Conservation (phyloP, 164 flowering plant species). For the Warburgia ugandensis region DNA sequence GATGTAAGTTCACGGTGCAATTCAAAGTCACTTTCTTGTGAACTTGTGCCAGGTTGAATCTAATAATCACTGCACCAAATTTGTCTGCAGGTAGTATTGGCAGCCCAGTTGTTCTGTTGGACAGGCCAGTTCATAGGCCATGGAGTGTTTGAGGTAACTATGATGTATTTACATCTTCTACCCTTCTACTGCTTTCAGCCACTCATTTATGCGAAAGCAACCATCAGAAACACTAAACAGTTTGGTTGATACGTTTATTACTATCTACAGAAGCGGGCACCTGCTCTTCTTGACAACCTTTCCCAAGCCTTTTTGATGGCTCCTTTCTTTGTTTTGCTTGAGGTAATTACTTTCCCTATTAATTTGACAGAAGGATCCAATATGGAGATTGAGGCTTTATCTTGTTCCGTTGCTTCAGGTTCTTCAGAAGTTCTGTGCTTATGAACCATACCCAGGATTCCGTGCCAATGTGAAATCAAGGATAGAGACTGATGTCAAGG, state of each 20-base stretch:
- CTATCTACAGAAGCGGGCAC: slow-evolving; percentile 46
- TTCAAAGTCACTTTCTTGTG: no score
- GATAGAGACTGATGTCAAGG: slow-evolving; percentile 44
- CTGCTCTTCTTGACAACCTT: slow-evolving; percentile 61
- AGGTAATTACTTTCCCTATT: slow-evolving; percentile 27
- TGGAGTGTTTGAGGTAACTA: slow-evolving; percentile 54
- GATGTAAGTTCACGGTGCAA: no score
- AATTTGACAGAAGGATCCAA: neutral
- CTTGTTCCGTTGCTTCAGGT: slow-evolving; percentile 31
- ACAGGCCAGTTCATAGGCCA: slow-evolving; percentile 59
- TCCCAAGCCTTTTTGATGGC: slow-evolving; percentile 61
- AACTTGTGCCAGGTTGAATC: neutral
- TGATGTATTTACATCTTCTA: neutral
- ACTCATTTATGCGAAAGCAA: no score
- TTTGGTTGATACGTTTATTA: neutral
- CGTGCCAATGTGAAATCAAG: slow-evolving; percentile 37
- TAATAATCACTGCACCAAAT: neutral
- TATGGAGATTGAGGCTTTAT: neutral
- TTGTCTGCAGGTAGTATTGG: slow-evolving; percentile 36
- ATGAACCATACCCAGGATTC: slow-evolving; percentile 90
- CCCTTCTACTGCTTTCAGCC: no score
- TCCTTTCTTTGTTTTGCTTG: slow-evolving; percentile 59
- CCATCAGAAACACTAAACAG: no score
- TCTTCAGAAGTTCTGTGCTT: slow-evolving; percentile 50
- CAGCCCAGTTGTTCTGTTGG: slow-evolving; percentile 54